These are phyloP conservation scores for Ophiognomonia clavigignenti-juglandacearum DNA, from an alignment of 2,329 filamentous ascomycete species.

Conservation along the genomic window DNA sequence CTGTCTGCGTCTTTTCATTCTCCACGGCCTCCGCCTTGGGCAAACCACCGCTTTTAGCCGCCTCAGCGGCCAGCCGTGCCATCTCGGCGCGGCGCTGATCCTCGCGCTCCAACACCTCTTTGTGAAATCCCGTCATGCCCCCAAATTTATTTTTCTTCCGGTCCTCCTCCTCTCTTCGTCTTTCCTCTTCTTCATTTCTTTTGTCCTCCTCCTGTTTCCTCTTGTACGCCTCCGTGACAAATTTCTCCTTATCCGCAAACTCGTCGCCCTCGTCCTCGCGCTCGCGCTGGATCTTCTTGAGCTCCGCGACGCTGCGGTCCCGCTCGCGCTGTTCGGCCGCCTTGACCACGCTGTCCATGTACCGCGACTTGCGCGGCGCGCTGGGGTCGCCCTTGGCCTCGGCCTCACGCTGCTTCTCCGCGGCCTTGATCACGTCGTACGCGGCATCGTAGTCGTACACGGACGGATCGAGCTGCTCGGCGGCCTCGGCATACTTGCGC, in stretches of 20 bases:
- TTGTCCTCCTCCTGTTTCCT: conserved; percentile 73
- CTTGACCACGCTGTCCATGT: conserved; percentile 70
- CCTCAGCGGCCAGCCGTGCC: conserved; percentile 60
- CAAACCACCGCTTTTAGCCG: conserved; percentile 34
- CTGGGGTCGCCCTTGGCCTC: conserved; percentile 48
- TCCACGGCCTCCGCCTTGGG: conserved; percentile 29
- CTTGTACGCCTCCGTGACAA: conserved; percentile 80
- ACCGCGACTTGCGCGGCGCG: conserved; percentile 64
- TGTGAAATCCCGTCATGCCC: conserved; percentile 79
- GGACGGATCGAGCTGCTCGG: conserved; percentile 62
- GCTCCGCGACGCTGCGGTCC: conserved; percentile 71
- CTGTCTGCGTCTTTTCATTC: conserved; percentile 51
- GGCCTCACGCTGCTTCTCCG: conserved; percentile 47
- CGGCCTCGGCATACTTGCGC: conserved; percentile 59
- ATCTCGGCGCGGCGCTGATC: conserved; percentile 67
- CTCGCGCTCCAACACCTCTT: conserved; percentile 64
- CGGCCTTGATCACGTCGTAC: conserved; percentile 70
- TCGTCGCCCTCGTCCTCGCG: conserved; percentile 76
- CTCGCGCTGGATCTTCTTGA: conserved; percentile 74
- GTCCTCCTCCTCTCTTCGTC: conserved; percentile 57
- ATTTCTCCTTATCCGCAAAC: conserved; percentile 78
- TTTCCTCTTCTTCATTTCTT: conserved; percentile 67
- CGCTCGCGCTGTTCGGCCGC: conserved; percentile 73
- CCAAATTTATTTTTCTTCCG: conserved; percentile 58
- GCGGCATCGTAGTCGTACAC: conserved; percentile 85